A percentile compares a stretch with the other conserved stretches of the same genome.
phyloP scores from a whole-genome alignment of 257 asterid genomes.

The Misopates orontium region DNA sequence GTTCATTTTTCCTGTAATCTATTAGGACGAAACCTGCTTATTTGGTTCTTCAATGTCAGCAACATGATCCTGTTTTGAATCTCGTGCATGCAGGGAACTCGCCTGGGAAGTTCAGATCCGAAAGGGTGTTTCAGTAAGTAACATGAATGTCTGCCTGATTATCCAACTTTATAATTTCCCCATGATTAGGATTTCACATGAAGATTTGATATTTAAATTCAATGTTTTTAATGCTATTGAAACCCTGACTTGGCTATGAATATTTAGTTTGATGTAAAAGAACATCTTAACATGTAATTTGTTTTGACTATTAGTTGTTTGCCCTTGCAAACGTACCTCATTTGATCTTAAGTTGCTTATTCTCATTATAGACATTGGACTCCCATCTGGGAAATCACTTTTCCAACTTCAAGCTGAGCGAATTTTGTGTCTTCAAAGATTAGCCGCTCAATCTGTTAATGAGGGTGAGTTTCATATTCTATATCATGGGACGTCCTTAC shows the following conservation, averaged over 20 bases:
- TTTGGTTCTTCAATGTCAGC: constrained; percentile 23
- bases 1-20: not conserved
- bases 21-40: constrained; percentile 1
- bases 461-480: constrained; percentile 58
- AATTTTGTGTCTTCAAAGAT: constrained; percentile 76
- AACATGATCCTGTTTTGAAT: constrained; percentile 19
- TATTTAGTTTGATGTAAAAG: not conserved
- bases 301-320: not conserved
- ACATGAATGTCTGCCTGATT: constrained; percentile 25
- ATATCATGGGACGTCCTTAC: constrained; percentile 20
- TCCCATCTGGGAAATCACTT: constrained; percentile 97
- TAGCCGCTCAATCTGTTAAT: constrained; percentile 73
- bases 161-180: constrained; percentile 3
- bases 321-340: constrained; percentile 11
- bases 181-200: not conserved
- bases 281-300: constrained; percentile 2
- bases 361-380: constrained; percentile 72
- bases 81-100: constrained; percentile 78
- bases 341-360: constrained; percentile 24
- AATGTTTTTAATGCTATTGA: constrained; percentile 12
- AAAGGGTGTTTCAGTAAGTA: constrained; percentile 99
- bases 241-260: constrained; percentile 4
- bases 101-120: constrained; percentile 98
- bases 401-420: constrained; percentile 98
- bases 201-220: not conserved